Percentiles rank a stretch among this genome's conserved stretches.
These are phyloP conservation scores for Penicillium bovifimosum DNA, from an alignment of 495 filamentous ascomycete genomes.

Conservation along the genomic window DNA sequence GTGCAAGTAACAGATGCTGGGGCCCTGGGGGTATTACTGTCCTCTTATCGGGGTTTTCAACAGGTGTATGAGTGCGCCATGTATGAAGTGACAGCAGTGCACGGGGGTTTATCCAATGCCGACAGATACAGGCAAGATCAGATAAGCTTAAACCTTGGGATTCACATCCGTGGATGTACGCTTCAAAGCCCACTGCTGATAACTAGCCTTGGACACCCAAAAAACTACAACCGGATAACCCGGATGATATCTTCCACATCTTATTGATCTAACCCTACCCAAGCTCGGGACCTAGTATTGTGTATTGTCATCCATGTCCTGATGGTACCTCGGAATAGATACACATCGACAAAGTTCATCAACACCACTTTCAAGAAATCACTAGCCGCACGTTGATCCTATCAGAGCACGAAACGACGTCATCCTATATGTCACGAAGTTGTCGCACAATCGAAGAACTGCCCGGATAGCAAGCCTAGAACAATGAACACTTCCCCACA, in stretches of 20 bases:
- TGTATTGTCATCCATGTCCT: background rate
- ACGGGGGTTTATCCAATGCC: no score
- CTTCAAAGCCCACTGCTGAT: background rate
- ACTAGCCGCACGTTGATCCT: conserved; percentile 13
- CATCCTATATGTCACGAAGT: conserved; percentile 7
- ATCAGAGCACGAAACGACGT: conserved; percentile 14
- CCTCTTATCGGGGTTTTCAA: no score
- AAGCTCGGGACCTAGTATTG: background rate
- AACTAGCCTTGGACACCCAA: background rate
- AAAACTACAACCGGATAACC: conserved; percentile 10
- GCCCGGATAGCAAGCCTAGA: conserved; percentile 15
- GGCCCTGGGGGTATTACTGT: no score
- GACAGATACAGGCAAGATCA: background rate
- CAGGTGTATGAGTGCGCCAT: no score
- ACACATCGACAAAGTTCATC: no score
- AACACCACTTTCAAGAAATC: no score
- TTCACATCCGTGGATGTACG: no score
- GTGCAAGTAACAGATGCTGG: conserved; percentile 17
- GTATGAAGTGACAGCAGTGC: no score
- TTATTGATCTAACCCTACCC: conserved; percentile 1
- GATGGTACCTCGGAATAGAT: background rate
- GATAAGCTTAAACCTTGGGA: background rate
- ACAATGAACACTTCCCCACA: conserved; percentile 14
- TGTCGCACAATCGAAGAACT: conserved; percentile 1
- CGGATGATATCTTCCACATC: no score